Base-by-base conservation (phyloP, 2,329 filamentous ascomycete genomes). In the Penicillium psychrosexuale region DNA sequence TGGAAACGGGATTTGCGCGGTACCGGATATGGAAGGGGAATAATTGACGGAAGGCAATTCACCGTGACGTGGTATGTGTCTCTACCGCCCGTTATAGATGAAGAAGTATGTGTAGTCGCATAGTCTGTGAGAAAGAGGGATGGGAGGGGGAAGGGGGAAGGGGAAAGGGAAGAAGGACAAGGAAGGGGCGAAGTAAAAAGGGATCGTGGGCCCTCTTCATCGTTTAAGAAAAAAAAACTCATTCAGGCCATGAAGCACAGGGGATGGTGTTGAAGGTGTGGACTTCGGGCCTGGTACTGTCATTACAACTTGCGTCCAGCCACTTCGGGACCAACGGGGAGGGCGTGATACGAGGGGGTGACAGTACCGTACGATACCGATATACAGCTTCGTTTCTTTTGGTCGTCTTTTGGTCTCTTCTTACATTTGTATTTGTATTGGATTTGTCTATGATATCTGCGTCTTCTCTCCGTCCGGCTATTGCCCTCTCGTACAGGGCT, bases 91-190 rank as follows among this genome's bases (percentile, higher is more conserved):
- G 49, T 69, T 40, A 39, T 38, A 39, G 36, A 70, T 61, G 64
- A 63, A 59, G 67, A 65, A 66, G 63, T 68, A 61, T 62, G 54
- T 62, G 59, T 59, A 55, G 64, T 61, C 49, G 61, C 66, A 69
- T 73, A 71, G 63, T 67, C 64, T 58, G 60, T 50, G 40, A 44
- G 43, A 43, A 53, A 48, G 60, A 55, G 39, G 27, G 7, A 15
- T 60, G 55, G 53, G 39, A 51, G 50, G 55, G 53, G 48, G 49
- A 47, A 55, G 58, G 49, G 52, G 52, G 47, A 59, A 53, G 38
- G 47, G 58, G 55, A 30, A 59, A 54, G 61, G 36, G 52, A 47
- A 56, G 59, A 51, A 50, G 47, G 52, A 48, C 51, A 52, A 59
- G 46, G 59, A 56, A 53, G 58, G 61, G 55, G 46, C 57, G 52